Base-by-base conservation (phyloP, 768 basidiomycete species). In the Mycena rosella region DNA sequence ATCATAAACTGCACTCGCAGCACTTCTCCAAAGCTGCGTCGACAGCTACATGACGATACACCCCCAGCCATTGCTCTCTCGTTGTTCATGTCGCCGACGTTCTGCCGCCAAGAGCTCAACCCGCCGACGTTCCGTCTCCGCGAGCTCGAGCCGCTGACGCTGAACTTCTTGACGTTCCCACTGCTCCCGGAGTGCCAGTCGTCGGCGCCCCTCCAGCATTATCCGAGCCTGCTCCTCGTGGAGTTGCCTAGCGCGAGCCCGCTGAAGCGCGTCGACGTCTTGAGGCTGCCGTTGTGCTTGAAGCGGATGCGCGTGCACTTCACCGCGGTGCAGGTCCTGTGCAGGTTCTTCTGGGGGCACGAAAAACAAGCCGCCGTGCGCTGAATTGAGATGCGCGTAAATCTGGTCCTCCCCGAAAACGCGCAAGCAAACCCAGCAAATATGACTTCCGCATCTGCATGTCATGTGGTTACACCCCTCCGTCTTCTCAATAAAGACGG, bases 401-500 rank as follows among this genome's bases (percentile, higher is more conserved):
- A 84, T 79, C 7, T 75, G 72, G 0, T 34, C 63, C 0, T 4
- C 22, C 0, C 63, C 65, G 52, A 89, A 89, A 6, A 78, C 54
- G 10, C 75, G 75, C 78, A 87, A 75, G 63, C 89, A 90, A 10
- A 76, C 75, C 89, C 87, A 88, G 65, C 86, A 88, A 27, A 88
- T 81, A 71, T 89, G 87, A 13, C 80, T 80, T 4, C 83, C 82
- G 70, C 87, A 88, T 59, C 63, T 77, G 73, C 88, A 89, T 2
- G 72, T 66, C 77, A 88, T 83, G 72, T 88, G 87, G 73, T 88
- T 87, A 75, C 88, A 89, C 0, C 87, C 88, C 27, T 78, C 84
- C 6, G 68, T 80, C 73, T 87, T 88, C 73, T 86, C 79, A 47
- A 88, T 84, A 72, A 77, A 79, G 9, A 82, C 76, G 0, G 68